phyloP scores from a whole-genome alignment of 2,329 filamentous ascomycete species.

The Cylindrodendrum hubeiense region DNA sequence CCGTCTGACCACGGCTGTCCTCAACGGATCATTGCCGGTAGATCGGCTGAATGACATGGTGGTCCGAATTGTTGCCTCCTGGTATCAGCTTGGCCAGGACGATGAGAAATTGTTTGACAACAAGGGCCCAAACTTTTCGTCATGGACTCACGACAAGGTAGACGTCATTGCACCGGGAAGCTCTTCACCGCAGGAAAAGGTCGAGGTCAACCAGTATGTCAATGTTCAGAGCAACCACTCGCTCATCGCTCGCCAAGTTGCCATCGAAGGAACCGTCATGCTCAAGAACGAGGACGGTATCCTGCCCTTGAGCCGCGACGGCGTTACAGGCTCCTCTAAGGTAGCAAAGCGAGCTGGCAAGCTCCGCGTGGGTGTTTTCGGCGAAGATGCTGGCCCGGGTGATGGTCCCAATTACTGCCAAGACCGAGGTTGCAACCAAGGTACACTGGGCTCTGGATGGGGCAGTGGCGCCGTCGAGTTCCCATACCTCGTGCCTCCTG shows the following conservation, averaged over 20 bases:
- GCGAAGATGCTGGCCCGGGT: slow-evolving; percentile 63
- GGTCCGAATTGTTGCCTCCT: slow-evolving; percentile 86
- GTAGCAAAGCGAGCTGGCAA: slow-evolving; percentile 52
- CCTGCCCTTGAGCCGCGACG: slow-evolving; percentile 58
- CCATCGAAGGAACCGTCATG: slow-evolving; percentile 68
- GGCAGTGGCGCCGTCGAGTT: slow-evolving; percentile 77
- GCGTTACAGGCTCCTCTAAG: slow-evolving; percentile 37
- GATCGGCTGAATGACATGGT: slow-evolving; percentile 90
- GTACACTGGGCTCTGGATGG: slow-evolving; percentile 80
- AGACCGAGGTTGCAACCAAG: slow-evolving; percentile 76
- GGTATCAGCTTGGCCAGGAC: slow-evolving; percentile 89
- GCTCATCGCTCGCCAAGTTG: slow-evolving; percentile 64
- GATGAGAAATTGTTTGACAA: slow-evolving; percentile 76
- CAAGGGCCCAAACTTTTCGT: slow-evolving; percentile 82
- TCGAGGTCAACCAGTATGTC: slow-evolving; percentile 76
- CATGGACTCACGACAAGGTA: slow-evolving; percentile 72
- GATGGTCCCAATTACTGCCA: slow-evolving; percentile 74
- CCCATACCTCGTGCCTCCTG: slow-evolving; percentile 75
- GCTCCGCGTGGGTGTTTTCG: slow-evolving; percentile 62
- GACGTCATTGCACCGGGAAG: slow-evolving; percentile 69
- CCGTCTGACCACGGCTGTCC: slow-evolving; percentile 81
- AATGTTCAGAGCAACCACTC: slow-evolving; percentile 68
- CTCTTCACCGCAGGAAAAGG: slow-evolving; percentile 49
- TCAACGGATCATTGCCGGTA: slow-evolving; percentile 86
- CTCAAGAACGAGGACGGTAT: slow-evolving; percentile 72